Evolutionary conservation across 257 asterid genomes (phyloP), one percentile per base, ranked within the genome.

Genomic region (Datura wrightii): DNA sequence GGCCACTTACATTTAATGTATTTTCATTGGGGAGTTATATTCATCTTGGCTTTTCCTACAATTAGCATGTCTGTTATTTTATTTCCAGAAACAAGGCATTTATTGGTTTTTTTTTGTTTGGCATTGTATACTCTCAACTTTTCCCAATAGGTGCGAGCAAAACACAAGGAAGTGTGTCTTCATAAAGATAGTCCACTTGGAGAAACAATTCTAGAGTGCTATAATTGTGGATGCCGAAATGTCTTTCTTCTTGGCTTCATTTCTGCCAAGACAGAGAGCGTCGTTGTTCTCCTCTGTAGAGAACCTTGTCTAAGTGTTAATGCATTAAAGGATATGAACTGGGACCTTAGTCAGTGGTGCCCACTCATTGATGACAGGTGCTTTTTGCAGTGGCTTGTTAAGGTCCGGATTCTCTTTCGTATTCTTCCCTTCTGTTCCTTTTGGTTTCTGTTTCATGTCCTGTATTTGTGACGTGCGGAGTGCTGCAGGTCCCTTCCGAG

Each of bases 301-400:
- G 99, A 97, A 89, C 99, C 99, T 66, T 97, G 99, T 84, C 94
- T 97, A 78, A 92, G 90, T 87, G 96, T 92, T 66, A 95, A 94
- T 90, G 99, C 99, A 42, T 86, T 97, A 79, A 97, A 97, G 89
- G 99, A 97, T 92, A 94, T 95, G 99, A 97, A 97, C 82, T 97
- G 99, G 99, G 99, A 97, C 91, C 89, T 97, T 86, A 95, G 98
- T 85, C 99, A 97, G 90, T 97, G 99, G 99, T 97, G 99, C 90
- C 99, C 99, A 3, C 97, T 97, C 83, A 97, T 97, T 84, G 99
- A 97, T 89, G 99, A 97, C 86, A 91, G 99, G 87, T 97, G 99
- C 86, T 97, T 97, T 92, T 88, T 97, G 89, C 99, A 97, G 90
- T 97, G 99, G 99, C 91, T 97, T 82, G 93, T 97, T 69, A 97